Base-by-base conservation (phyloP, 148 eudicot species). In the Camellia granthamiana region DNA sequence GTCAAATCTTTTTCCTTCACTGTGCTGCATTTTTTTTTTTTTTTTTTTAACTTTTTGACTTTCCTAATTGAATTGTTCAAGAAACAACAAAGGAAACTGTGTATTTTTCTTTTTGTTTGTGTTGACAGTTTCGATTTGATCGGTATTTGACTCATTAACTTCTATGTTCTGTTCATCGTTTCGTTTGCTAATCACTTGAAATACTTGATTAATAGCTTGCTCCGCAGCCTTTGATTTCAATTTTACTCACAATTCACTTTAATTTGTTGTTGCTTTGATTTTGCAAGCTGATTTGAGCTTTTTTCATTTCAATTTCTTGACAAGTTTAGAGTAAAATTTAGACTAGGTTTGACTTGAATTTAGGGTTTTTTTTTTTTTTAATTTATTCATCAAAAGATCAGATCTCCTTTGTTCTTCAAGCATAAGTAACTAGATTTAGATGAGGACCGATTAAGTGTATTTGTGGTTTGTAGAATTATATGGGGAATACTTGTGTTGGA, bases 401-500 rank as follows among this genome's bases (percentile, higher is more conserved):
- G 82, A 80, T 80, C 78, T 16, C 30, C 46, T 62, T 74, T 61
- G 61, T 72, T 80, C 59, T 75, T 47, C 60, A 30, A 65, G 44
- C 18, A 79, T 38, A 55, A 74, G 2, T 10, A 21, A 41, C 4
- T 30, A 21, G 16, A 54, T n/a, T 81, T 75, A 75, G 83, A 88
- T 77, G 74, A 67, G 70, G 54, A 78, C 68, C 69, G 58, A 78
- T 49, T 81, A 74, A 78, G 54, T 70, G 44, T 66, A 58, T 72
- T 61, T 41, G 46, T 54, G 59, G 10, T 55, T 30, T 74, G 77
- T 11, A 65, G 43, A 16, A 49, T 7, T 38, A 13, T 78, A 90
- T 90, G 92, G 92, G 92, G 21, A 90, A 90, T 83, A 86, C 88
- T 73, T 90, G 92, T 80, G 92, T 90, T 79, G 92, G 92, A 44